Conservation (phyloP, 345 rosid genomes). For the Acer negundo region DNA sequence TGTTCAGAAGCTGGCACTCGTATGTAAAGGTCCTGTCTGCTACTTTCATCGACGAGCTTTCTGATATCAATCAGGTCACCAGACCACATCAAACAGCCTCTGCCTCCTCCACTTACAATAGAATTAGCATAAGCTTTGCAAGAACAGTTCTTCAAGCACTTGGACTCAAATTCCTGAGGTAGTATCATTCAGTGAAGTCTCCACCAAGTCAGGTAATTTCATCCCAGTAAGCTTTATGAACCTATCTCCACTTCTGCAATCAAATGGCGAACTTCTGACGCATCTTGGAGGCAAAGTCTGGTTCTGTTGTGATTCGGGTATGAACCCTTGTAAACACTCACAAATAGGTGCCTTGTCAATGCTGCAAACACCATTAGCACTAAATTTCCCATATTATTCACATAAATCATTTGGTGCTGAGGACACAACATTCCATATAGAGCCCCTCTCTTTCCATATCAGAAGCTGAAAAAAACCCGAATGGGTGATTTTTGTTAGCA, state of each 20-base stretch:
- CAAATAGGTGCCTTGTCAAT: conserved; percentile 33
- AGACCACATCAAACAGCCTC: conserved; percentile 42
- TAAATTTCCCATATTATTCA: conserved; percentile 25
- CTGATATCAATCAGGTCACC: conserved; percentile 31
- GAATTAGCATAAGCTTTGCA: conserved; percentile 34
- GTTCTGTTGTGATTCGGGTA: conserved; percentile 22
- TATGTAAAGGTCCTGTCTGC: conserved; percentile 23
- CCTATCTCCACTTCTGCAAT: conserved; percentile 11
- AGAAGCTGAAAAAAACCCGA: neutral
- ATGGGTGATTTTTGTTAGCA: neutral
- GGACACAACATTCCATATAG: conserved; percentile 13
- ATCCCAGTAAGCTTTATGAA: conserved; percentile 7
- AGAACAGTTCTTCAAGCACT: conserved; percentile 30
- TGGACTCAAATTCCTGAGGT: conserved; percentile 24
- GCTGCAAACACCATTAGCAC: conserved; percentile 30
- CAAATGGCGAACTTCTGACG: no score
- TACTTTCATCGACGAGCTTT: neutral
- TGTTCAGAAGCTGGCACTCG: conserved; percentile 22
- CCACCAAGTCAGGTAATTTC: conserved; percentile 26
- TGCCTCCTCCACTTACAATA: conserved; percentile 26
- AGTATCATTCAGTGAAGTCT: conserved; percentile 7
- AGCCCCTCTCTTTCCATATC: conserved; percentile 18
- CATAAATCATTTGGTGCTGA: conserved; percentile 35
- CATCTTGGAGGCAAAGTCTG: neutral
- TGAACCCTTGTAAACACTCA: conserved; percentile 32